phyloP scores from a whole-genome alignment of 352 stramenopile genomes.

The Phytophthora aleatoria region DNA sequence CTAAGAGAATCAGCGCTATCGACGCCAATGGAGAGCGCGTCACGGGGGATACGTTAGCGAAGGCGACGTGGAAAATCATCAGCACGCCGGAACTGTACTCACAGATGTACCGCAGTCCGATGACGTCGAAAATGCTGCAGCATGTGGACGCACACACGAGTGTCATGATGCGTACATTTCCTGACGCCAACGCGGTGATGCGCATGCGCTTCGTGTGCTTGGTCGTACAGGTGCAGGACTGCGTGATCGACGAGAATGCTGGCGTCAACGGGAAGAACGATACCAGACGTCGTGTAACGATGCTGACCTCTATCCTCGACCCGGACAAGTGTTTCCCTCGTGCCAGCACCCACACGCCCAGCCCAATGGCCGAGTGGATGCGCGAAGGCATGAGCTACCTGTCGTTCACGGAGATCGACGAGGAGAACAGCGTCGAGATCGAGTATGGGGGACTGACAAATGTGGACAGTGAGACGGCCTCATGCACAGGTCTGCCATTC shows the following conservation, averaged over 20 bases:
- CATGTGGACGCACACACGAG: constrained; percentile 43
- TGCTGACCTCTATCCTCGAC: constrained; percentile 37
- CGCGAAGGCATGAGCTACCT: constrained; percentile 44
- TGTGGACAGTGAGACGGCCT: constrained; percentile 32
- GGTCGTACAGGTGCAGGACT: constrained; percentile 38
- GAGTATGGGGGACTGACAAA: constrained; percentile 43
- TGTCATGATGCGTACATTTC: constrained; percentile 48
- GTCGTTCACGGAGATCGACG: constrained; percentile 48
- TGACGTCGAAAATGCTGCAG: constrained; percentile 49
- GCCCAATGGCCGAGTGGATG: constrained; percentile 34
- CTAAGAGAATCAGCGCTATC: constrained; percentile 36
- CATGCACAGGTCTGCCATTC: constrained; percentile 31
- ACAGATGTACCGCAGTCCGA: constrained; percentile 42
- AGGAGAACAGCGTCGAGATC: constrained; percentile 37
- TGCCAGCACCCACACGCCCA: constrained; percentile 14
- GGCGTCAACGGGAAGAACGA: constrained; percentile 15
- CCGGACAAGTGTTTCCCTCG: constrained; percentile 37
- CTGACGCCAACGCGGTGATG: constrained; percentile 43
- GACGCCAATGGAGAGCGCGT: constrained; percentile 28
- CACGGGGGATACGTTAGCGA: constrained; percentile 38
- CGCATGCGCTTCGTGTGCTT: constrained; percentile 37
- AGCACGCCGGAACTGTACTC: constrained; percentile 42
- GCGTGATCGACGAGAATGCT: constrained; percentile 23
- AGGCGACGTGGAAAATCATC: constrained; percentile 45
- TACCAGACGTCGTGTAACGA: constrained; percentile 31